Conservation (phyloP, 2,329 filamentous ascomycete species). For the Scytalidium sp. region DNA sequence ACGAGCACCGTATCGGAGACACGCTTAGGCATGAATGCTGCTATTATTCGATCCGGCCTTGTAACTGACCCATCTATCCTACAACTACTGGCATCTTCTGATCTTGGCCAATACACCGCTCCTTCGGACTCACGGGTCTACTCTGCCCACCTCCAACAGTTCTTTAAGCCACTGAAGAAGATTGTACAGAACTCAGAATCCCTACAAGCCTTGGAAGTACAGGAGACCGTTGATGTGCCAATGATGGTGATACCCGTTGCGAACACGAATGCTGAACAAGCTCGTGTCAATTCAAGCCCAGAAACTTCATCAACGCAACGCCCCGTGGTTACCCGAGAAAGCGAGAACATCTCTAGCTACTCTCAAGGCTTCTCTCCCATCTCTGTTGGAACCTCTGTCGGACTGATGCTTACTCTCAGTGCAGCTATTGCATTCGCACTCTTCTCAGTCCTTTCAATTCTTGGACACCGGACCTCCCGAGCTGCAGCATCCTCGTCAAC, state of each 20-base stretch:
- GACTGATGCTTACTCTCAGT: no score
- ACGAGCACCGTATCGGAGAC: not conserved
- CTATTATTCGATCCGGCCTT: not conserved
- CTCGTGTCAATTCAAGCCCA: no score
- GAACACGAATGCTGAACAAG: no score
- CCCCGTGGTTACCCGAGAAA: no score
- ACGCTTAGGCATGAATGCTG: not conserved
- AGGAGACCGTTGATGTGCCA: not conserved
- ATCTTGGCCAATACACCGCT: not conserved
- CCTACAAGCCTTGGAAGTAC: not conserved
- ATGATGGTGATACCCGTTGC: not conserved
- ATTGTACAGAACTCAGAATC: not conserved
- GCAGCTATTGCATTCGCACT: no score
- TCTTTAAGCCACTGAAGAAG: not conserved
- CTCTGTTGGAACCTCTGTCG: no score
- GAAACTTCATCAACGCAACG: no score
- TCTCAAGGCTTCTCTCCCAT: no score
- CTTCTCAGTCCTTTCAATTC: no score
- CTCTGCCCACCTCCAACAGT: not conserved
- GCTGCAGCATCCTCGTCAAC: not conserved
- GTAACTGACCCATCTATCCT: not conserved
- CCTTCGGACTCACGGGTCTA: not conserved
- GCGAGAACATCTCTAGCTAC: no score
- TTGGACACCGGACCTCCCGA: no score
- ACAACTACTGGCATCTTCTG: not conserved